Evolutionary conservation across 306 rosid genomes (phyloP), one percentile per base, ranked within the genome.

Genomic region (Lagenaria siceraria): DNA sequence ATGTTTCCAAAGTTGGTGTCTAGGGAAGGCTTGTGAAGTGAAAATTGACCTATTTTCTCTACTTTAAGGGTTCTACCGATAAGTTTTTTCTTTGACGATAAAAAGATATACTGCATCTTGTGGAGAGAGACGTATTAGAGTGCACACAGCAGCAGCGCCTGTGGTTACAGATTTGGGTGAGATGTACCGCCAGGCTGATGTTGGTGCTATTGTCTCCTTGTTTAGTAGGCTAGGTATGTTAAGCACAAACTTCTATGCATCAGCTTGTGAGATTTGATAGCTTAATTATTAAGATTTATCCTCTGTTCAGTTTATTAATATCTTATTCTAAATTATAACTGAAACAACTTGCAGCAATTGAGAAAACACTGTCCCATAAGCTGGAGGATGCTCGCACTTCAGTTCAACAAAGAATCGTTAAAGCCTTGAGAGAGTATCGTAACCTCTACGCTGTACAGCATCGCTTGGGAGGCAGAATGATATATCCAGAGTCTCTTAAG

Each of bases 71-170:
- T 75, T 62, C 21, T 72, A 19, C 46, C 52, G 59, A 72, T 48
- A 8, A 72, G 21, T 80, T 71, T 78, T 74, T 74, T 85, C 89
- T 90, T 81, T 96, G 86, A 90, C 89, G 68, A 80, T 58, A 74
- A 60, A 83, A 85, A 96, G 97, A 84, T 92, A 96, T 78, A 92
- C 99, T 55, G 98, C 99, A 66, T 96, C 99, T 81, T 96, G 99
- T 75, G 98, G 99, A 76, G 99, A 92, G 86, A 88, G 99, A 81
- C 99, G 97, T 61, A 90, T 96, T 83, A 92, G 99, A 87, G 87
- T 96, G 76, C 98, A 92, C 86, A 96, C 99, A 22, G 90, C 91
- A 78, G 99, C 97, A 55, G 94, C 87, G 38, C 97, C 98, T 10
- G 98, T 88, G 70, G 98, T 96, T 68, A 80, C 97, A 80, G 99